These are phyloP conservation scores for Eucalyptus fibrosa DNA, from an alignment of 345 rosid genomes.

Conservation along the genomic window DNA sequence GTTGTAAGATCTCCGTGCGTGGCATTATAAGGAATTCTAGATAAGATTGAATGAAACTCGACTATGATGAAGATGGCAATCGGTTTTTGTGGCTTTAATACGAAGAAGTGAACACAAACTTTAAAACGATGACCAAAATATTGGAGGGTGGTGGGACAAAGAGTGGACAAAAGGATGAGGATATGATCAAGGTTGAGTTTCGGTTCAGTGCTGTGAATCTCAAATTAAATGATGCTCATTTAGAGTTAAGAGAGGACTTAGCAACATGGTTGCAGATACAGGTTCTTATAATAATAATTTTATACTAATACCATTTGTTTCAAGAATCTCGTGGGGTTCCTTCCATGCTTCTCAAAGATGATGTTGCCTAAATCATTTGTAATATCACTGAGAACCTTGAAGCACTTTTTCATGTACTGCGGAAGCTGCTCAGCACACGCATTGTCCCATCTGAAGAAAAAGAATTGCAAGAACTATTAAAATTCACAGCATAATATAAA, in stretches of 20 bases:
- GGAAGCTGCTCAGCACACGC: conserved; percentile 7
- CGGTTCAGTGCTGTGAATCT: background rate
- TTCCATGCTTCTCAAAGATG: background rate
- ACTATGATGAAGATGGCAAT: background rate
- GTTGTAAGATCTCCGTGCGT: background rate
- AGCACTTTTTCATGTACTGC: conserved; percentile 9
- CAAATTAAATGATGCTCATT: background rate
- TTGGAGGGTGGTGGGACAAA: background rate
- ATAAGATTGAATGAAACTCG: too few relatives aligned
- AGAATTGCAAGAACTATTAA: background rate
- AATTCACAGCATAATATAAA: background rate
- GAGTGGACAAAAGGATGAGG: background rate
- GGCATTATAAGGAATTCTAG: background rate
- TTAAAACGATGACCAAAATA: background rate
- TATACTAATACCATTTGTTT: background rate
- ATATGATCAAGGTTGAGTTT: background rate
- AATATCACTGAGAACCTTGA: conserved; percentile 2
- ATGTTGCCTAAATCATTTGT: conserved; percentile 11
- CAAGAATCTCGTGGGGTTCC: background rate
- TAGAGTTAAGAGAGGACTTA: background rate
- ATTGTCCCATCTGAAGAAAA: background rate
- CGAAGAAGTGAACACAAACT: background rate
- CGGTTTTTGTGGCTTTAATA: background rate
- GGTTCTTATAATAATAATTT: background rate
- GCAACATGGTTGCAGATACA: background rate